phyloP scores from a whole-genome alignment of 257 asterid genomes.

The Przewalskia tangutica region DNA sequence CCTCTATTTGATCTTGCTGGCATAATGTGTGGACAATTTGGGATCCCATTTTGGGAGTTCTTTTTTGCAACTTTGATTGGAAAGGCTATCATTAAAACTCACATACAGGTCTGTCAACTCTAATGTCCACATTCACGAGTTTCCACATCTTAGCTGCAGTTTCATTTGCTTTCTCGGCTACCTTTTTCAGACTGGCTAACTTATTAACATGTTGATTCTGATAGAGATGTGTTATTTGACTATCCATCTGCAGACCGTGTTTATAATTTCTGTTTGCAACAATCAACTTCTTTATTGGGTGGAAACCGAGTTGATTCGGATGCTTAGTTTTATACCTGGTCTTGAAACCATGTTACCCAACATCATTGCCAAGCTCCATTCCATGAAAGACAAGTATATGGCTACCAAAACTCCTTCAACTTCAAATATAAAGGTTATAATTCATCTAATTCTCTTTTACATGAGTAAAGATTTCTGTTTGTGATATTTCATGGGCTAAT shows the following conservation, averaged over 20 bases:
- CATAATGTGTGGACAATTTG: conserved; percentile 95
- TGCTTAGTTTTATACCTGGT: conserved; percentile 76
- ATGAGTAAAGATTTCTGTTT: neutral
- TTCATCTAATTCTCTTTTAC: neutral
- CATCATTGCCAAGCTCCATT: conserved; percentile 61
- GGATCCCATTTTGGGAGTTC: conserved; percentile 86
- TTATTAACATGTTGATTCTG: neutral
- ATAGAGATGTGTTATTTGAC: neutral
- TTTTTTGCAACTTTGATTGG: conserved; percentile 81
- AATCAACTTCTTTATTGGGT: conserved; percentile 93
- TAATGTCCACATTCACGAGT: neutral
- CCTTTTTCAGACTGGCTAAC: neutral
- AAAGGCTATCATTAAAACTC: conserved; percentile 86
- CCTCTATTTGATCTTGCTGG: conserved; percentile 97
- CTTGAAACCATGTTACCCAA: conserved; percentile 45
- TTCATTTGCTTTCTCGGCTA: neutral
- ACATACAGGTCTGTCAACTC: conserved; percentile 57
- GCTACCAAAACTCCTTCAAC: conserved; percentile 41
- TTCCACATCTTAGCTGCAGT: neutral
- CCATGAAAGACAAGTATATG: conserved; percentile 76
- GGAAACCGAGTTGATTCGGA: conserved; percentile 77
- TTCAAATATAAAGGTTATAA: conserved; percentile 46
- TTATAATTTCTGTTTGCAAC: conserved; percentile 79
- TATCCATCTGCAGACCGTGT: conserved; percentile 55
- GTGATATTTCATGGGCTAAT: neutral